These are phyloP conservation scores for Trifolium dubium DNA, from an alignment of 306 rosid species.

Conservation along the genomic window DNA sequence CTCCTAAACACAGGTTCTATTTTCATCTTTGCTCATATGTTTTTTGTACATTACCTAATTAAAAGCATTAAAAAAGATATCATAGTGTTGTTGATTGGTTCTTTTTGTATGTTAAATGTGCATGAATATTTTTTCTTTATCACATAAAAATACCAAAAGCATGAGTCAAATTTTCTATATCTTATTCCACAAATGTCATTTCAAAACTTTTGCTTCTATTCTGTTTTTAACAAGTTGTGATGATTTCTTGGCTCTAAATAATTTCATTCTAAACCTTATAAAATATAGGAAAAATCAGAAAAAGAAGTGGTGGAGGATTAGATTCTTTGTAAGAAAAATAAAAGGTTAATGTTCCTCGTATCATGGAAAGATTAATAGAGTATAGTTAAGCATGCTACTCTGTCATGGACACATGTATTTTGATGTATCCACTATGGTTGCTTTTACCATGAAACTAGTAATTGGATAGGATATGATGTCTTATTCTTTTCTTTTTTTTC, in stretches of 20 bases:
- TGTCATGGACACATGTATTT: conserved; percentile 60
- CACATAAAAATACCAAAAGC: conserved; percentile 30
- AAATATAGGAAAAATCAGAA: conserved; percentile 34
- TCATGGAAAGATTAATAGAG: conserved; percentile 58
- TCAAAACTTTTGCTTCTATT: conserved; percentile 43
- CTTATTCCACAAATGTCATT: conserved; percentile 33
- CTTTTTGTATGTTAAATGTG: conserved; percentile 34
- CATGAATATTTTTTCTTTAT: conserved; percentile 29
- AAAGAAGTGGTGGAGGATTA: conserved; percentile 56
- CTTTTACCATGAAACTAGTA: conserved; percentile 41
- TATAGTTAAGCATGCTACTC: conserved; percentile 49
- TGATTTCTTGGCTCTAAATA: conserved; percentile 45
- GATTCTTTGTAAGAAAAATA: conserved; percentile 60
- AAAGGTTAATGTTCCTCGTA: conserved; percentile 62
- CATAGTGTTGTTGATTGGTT: conserved; percentile 16
- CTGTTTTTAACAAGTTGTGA: conserved; percentile 42
- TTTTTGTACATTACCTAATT: conserved; percentile 35
- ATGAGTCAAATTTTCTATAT: conserved; percentile 24
- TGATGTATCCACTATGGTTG: conserved; percentile 49
- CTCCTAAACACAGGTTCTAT: conserved; percentile 76
- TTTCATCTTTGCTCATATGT: conserved; percentile 29
- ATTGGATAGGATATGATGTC: conserved; percentile 53
- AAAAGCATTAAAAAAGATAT: background rate
- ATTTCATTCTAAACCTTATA: conserved; percentile 41
- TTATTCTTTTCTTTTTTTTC: conserved; percentile 51